Evolutionary conservation across 148 eudicot species (phyloP), one percentile per base, ranked within the genome.

Genomic region (Tetragonia tetragonoides): DNA sequence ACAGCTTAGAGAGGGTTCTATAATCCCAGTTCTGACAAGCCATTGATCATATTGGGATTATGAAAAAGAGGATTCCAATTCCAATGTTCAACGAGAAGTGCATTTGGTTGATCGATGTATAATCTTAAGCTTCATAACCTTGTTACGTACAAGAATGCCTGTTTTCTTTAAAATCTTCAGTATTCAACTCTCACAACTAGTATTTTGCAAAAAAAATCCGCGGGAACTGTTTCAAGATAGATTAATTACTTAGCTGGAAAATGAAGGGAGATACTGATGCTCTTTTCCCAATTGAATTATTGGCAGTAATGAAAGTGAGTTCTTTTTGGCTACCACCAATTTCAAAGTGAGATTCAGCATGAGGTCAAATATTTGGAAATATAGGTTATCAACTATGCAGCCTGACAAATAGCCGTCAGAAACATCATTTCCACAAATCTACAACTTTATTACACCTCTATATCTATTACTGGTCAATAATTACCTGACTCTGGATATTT

Each of bases 181-280:
- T 17, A 57, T 57, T 4, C 62, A 18, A 57, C 17, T 57, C 61
- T 21, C 61, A 9, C 21, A 1, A 15, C 61, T 3, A 57, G 17
- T 21, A 11, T 16, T 57, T 57, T 16, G 18, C 15, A 44, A 44
- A 44, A 5, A 5, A 5, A 5, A 0, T 9, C 9, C 1, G 7
- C 47, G 47, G 47, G 47, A 9, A 44, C 47, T 44, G 9, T 44
- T 5, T 44, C 47, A 44, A 44, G 47, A 5, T 9, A 44, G 9
- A 44, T 44, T 44, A 5, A 5, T 9, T 44, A 44, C 1, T 6
- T 72, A 54, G 21, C 5, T 18, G 21, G 23, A 17, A 51, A 54
- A 15, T 38, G 64, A 10, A 54, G 64, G 64, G 46, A 24, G 73
- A 72, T 72, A 56, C 75, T 72, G 65, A 53, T 3, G 11, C 54